Evolutionary conservation across 371 early-diverging fungal species (phyloP).

Genomic region (Synchytrium microbalum): DNA sequence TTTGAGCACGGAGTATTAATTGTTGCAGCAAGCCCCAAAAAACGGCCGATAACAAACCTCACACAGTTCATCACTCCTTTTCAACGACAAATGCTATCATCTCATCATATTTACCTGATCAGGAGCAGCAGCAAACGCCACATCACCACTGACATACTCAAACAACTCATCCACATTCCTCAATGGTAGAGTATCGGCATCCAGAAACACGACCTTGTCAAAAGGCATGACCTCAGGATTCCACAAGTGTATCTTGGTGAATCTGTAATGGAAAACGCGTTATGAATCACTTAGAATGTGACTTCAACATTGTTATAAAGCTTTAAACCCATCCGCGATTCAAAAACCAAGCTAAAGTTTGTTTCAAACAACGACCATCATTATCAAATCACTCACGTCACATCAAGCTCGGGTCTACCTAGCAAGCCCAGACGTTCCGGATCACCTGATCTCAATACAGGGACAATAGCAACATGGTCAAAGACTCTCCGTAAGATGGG

Average conservation of each 20-base stretch:
- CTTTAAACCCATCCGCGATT: too few relatives aligned
- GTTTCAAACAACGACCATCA: too few relatives aligned
- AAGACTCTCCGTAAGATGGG: conserved; percentile 39
- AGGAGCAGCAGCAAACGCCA: conserved; percentile 66
- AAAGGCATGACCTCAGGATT: conserved; percentile 48
- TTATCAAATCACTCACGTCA: too few relatives aligned
- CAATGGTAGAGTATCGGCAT: conserved; percentile 80
- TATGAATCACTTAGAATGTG: too few relatives aligned
- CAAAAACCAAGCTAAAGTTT: too few relatives aligned
- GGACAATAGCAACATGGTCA: conserved; percentile 60
- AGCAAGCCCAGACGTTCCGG: conserved; percentile 56
- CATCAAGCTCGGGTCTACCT: conserved; percentile 80
- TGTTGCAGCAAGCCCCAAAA: too few relatives aligned
- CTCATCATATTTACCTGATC: conserved; percentile 39
- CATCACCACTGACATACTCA: conserved; percentile 38
- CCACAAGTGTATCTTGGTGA: conserved; percentile 86
- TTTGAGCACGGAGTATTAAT: too few relatives aligned
- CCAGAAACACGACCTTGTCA: conserved; percentile 71
- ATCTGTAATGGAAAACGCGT: too few relatives aligned
- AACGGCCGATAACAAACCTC: conserved; percentile 12
- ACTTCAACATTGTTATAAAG: too few relatives aligned
- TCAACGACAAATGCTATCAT: too few relatives aligned
- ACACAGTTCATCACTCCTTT: too few relatives aligned
- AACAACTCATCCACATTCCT: conserved; percentile 78
- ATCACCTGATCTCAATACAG: conserved; percentile 36